Percentiles rank a stretch among this genome's conserved stretches.
These are phyloP conservation scores for Leptodermis oblonga DNA, from an alignment of 257 asterid genomes.

Conservation along the genomic window DNA sequence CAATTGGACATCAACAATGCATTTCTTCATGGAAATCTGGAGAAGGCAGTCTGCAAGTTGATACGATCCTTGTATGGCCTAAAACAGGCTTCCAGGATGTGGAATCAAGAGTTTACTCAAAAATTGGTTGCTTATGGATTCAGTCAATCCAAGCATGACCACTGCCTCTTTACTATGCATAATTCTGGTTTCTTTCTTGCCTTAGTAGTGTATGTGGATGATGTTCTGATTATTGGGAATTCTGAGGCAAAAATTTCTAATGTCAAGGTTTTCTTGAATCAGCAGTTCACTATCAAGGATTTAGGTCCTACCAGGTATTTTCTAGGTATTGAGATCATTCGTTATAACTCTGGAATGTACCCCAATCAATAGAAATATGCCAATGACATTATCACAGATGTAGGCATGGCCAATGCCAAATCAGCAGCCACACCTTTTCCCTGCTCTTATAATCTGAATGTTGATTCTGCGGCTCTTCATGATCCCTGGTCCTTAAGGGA, in stretches of 20 bases:
- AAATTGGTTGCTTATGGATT: background rate
- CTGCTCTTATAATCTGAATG: background rate
- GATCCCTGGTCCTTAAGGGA: background rate
- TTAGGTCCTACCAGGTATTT: background rate
- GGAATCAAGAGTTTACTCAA: background rate
- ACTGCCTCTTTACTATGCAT: background rate
- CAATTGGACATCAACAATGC: background rate
- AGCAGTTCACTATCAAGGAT: background rate
- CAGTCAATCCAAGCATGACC: background rate
- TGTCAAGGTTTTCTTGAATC: background rate
- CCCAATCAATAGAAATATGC: background rate
- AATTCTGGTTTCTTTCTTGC: too few relatives aligned
- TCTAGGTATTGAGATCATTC: background rate
- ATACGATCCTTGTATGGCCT: background rate
- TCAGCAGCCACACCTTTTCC: background rate
- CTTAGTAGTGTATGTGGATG: background rate
- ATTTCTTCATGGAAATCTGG: background rate
- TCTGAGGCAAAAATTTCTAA: background rate
- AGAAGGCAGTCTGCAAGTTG: background rate
- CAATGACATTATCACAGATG: background rate
- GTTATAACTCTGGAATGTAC: background rate
- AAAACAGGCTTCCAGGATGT: background rate
- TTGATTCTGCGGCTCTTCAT: background rate
- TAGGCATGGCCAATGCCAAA: background rate
- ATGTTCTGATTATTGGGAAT: background rate